Evolutionary conservation across 2,329 filamentous ascomycete genomes (phyloP), one percentile per base, ranked within the genome.

Genomic region (Penicillium polonicum): DNA sequence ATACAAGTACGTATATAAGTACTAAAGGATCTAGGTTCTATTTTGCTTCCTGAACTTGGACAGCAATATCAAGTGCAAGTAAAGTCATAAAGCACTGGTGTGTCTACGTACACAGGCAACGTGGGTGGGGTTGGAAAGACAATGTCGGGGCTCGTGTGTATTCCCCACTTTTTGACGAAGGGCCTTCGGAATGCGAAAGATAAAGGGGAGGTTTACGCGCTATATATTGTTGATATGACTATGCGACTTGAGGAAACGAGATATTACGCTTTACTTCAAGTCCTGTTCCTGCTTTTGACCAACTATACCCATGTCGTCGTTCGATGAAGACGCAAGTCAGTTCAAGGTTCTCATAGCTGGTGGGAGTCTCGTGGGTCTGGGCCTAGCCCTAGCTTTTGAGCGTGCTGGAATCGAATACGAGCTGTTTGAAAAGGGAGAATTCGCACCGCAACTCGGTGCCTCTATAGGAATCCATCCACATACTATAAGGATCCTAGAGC

Each of bases 311-410:
- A 52, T 52, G 49, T 15, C 39, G 21, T 27, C 35, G 1, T 21
- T 15, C 29, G 25, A 52, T 25, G 19, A 33, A 23, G 38, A 25
- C 9, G 23, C 5, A 7, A 21, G 13, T n/a, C 25, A 42, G 35
- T 60, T 60, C 58, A 60, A 60, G 23, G 52, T 61, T 5, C 31
- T 61, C 23, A 61, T 61, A 9, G 57, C 57, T 12, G 59, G 59
- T 15, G 59, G 59, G 3, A 57, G 59, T 45, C 48, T 61, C 2
- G 59, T 61, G 29, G 57, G 59, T 7, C 52, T 61, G 5, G 54
- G 48, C 17, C 35, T 59, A 45, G 59, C 59, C 4, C 33, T 59
- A 15, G 52, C 57, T 9, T 48, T 61, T 25, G 59, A 61, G 17
- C 57, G 54, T 12, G 59, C 52, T 15, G 57, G 52, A 13, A 59